Percentiles rank a stretch among this genome's conserved stretches.
These are phyloP conservation scores for Trichophyton schoenleinii DNA, from an alignment of 2,329 filamentous ascomycete species.

Conservation along the genomic window DNA sequence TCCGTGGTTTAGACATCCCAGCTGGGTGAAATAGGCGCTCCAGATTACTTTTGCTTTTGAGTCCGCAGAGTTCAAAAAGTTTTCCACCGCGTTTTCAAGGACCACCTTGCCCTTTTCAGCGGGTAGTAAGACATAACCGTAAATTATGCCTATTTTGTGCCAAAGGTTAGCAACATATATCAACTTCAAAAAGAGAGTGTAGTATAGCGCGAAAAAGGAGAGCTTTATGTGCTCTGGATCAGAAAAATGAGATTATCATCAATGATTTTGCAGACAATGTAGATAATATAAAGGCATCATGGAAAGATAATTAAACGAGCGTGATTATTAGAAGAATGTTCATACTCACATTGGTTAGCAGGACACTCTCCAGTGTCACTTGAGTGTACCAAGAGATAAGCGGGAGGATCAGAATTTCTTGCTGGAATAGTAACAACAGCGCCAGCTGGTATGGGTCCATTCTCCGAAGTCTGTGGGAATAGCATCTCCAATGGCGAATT, in stretches of 20 bases:
- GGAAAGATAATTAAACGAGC: constrained; percentile 25
- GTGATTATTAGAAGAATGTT: constrained; percentile 9
- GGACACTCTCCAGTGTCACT: constrained; percentile 91
- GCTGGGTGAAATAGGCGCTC: constrained; percentile 42
- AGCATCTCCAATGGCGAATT: constrained; percentile 51
- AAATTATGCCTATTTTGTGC: constrained; percentile 42
- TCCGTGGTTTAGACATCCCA: constrained; percentile 17
- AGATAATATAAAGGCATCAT: constrained; percentile 96
- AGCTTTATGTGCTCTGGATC: not conserved
- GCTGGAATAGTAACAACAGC: constrained; percentile 35
- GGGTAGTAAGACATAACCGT: constrained; percentile 37
- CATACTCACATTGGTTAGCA: constrained; percentile 69
- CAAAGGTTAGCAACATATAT: constrained; percentile 11
- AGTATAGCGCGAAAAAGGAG: not conserved
- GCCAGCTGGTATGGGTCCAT: constrained; percentile 61
- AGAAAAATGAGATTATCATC: constrained; percentile 51
- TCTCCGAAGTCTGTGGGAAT: constrained; percentile 62
- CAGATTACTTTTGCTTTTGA: constrained; percentile 35
- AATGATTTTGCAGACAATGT: constrained; percentile 96
- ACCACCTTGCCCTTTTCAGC: constrained; percentile 29
- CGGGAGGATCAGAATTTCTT: constrained; percentile 32
- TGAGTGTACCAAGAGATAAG: constrained; percentile 61
- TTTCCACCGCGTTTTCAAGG: constrained; percentile 25
- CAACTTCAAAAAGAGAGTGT: not conserved
- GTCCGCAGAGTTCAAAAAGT: constrained; percentile 31